A percentile compares a stretch with the other conserved stretches of the same genome.
Evolutionary conservation across 352 stramenopile species (phyloP).

Genomic region (Paralagenidium karlingii): DNA sequence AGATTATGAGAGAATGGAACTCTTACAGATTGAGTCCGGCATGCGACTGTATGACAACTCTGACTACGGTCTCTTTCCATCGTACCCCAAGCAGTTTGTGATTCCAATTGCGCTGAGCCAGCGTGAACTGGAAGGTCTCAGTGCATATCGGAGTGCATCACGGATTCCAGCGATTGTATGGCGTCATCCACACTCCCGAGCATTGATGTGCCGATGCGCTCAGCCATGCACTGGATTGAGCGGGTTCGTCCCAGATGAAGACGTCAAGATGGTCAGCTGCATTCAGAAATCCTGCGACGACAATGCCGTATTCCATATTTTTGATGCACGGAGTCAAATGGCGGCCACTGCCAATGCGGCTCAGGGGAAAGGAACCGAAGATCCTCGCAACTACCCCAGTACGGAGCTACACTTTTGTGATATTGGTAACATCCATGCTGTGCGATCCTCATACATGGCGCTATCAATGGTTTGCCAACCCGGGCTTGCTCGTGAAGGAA

Average conservation of each 20-base stretch:
- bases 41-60: conserved; percentile 81
- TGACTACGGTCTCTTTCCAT: conserved; percentile 84
- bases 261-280: conserved; percentile 66
- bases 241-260: conserved; percentile 63
- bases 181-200: conserved; percentile 83
- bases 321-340: conserved; percentile 76
- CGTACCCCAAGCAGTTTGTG: conserved; percentile 90
- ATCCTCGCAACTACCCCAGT: conserved; percentile 92
- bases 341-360: conserved; percentile 72
- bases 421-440: conserved; percentile 98
- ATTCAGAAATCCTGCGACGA: conserved; percentile 52
- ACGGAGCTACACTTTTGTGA: conserved; percentile 96
- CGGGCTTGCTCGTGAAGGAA: conserved; percentile 54
- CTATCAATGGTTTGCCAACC: conserved; percentile 68
- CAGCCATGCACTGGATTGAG: conserved; percentile 76
- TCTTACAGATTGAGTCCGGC: conserved; percentile 64
- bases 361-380: conserved; percentile 80
- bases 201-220: conserved; percentile 79
- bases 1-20: conserved; percentile 66
- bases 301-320: conserved; percentile 73
- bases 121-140: conserved; percentile 74
- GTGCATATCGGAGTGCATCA: conserved; percentile 89
- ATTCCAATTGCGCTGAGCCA: conserved; percentile 88
- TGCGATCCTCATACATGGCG: conserved; percentile 83
- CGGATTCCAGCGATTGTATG: conserved; percentile 91